phyloP scores from a whole-genome alignment of 2,329 filamentous ascomycete genomes.

The Cladosporium austrohemisphaericum region DNA sequence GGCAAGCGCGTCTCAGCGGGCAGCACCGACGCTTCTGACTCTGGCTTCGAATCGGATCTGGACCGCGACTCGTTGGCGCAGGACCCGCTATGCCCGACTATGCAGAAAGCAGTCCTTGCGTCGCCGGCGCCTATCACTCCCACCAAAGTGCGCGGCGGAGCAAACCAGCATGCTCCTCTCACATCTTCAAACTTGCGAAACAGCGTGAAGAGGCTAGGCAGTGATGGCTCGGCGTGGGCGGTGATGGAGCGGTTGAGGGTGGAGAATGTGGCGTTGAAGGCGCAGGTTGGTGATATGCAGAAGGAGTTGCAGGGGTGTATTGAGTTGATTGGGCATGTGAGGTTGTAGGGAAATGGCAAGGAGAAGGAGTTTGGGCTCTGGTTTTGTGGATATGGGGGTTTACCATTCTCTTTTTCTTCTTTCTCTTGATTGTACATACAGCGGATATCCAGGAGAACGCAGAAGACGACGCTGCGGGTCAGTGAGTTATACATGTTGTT shows the following conservation, averaged over 20 bases:
- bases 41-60: slow-evolving; percentile 57
- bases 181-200: slow-evolving; percentile 9
- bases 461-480: too few species aligned
- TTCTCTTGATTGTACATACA: too few species aligned
- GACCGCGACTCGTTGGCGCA: slow-evolving; percentile 40
- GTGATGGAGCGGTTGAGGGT: slow-evolving; percentile 50
- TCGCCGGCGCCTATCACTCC: slow-evolving; percentile 35
- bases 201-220: slow-evolving; percentile 32
- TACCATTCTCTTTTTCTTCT: too few species aligned
- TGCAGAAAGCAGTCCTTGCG: slow-evolving; percentile 45
- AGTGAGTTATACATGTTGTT: too few species aligned
- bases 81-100: slow-evolving; percentile 29
- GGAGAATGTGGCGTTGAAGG: slow-evolving; percentile 53
- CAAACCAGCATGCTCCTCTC: slow-evolving; percentile 3
- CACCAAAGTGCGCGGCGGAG: slow-evolving; percentile 16
- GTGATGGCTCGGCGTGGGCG: slow-evolving; percentile 49
- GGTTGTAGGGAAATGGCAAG: too few species aligned
- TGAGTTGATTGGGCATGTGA: slow-evolving; percentile 42
- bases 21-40: slow-evolving; percentile 47
- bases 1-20: slow-evolving; percentile 28
- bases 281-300: slow-evolving; percentile 52
- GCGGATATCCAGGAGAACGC: too few species aligned
- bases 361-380: too few species aligned
- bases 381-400: too few species aligned
- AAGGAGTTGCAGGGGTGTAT: slow-evolving; percentile 55